Base-by-base conservation (phyloP, 768 basidiomycete genomes). In the Suillus luteus region DNA sequence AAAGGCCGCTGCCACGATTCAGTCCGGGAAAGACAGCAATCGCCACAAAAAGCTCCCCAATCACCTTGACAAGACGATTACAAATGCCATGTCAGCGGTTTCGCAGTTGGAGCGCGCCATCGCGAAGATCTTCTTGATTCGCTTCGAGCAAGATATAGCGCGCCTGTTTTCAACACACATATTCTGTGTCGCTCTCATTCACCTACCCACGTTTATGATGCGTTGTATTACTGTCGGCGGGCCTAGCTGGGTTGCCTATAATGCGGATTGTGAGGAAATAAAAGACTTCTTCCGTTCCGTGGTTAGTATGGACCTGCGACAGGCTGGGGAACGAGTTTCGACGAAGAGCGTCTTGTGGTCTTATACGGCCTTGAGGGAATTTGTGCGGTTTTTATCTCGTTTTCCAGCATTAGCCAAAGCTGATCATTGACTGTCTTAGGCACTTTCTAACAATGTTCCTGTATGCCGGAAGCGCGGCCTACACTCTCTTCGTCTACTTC, bases 341-440 rank as follows among this genome's bases (percentile, higher is more conserved):
- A 91, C 90, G 9, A 91, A 90, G 80, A 89, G 87, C 68, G 87
- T 91, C 22, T 75, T 91, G 61, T 91, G 90, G 90, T 88, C 87
- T 1, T 91, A 91, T 74, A 91, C 90, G 2, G 90, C 88, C 38
- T 76, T 91, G 35, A 77, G 90, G 62, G 86, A 91, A 75, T 91
- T 91, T 71, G 89, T 90, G 76, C 70, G 88, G 46, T 77, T 51
- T 62, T 17, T 24, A 41, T 41, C n/a, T 33, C 15, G 49, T 43
- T 31, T 44, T 11, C n/a, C 58, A 61, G 15, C 15, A n/a, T 35
- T 38, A 58, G 22, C 35, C 8, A 22, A 17, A 9, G 31, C 27
- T 59, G 38, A 59, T 57, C 15, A 19, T 62, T n/a, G 31, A 24
- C 43, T 38, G 43, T 14, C 61, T 11, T 63, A 90, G 88, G 89